Evolutionary conservation across 441 rosid species (phyloP), one percentile per base, ranked within the genome.

Genomic region (Arabidopsis lyrata): DNA sequence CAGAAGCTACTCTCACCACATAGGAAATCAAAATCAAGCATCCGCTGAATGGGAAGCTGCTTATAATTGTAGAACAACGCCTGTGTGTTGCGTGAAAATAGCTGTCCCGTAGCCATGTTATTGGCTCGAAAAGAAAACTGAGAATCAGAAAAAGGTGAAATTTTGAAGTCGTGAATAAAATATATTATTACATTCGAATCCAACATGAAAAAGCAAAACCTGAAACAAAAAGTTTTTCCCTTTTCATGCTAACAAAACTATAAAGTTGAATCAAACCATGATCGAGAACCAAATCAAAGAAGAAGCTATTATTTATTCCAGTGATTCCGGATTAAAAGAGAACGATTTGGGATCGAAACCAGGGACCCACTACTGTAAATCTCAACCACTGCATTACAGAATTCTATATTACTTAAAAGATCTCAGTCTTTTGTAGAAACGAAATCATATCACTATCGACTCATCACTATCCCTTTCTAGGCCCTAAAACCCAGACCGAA

Each of bases 21-120:
- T 39, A 94, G 97, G 83, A 94, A 94, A 83, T 94, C 99, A 63
- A 94, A 94, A 86, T 94, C 99, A 81, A 94, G 99, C 99, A 94
- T 94, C 73, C 99, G 93, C 72, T 94, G 99, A 70, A 94, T 85
- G 2, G 99, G 99, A 55, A 92, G 95, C 80, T 89, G 99, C 92
- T 94, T 94, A 78, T 88, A 94, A 73, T 94, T 94, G 79, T 94
- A 94, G 81, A 94, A 90, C 70, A 90, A 73, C 13, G 99, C 95
- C 68, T 94, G 97, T 2, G 99, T 94, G 44, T 87, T 86, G 35
- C 84, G 78, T 29, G 99, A 94, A 75, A 94, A 94, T 22, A 92
- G 84, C 70, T 94, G 99, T 53, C 99, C 99, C 14, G 97, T 90
- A 12, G 98, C 93, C 98, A 94, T 94, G 72, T 74, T 68, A 18